Conservation (phyloP, 139 green algal species). For the Closterium sp. region DNA sequence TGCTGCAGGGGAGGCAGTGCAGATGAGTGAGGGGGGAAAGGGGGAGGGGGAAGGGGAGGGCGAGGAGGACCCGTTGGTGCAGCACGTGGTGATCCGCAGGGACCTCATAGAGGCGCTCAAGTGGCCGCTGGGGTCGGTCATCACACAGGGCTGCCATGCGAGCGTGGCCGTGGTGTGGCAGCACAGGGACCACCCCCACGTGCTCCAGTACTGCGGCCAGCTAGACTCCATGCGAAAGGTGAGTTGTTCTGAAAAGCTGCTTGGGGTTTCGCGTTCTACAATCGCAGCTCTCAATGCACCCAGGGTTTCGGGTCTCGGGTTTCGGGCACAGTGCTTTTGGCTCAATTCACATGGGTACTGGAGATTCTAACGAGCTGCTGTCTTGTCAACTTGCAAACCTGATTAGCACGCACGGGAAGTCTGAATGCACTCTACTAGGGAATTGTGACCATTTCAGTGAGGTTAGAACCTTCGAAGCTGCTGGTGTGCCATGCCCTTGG, state of each 20-base stretch:
- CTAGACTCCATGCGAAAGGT: slow-evolving; percentile 95
- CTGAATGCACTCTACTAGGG: too few relatives aligned
- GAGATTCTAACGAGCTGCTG: too few relatives aligned
- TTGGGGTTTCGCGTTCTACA: not conserved
- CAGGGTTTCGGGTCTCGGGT: not conserved
- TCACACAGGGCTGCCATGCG: slow-evolving; percentile 90
- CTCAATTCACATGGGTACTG: too few relatives aligned
- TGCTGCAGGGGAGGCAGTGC: not conserved
- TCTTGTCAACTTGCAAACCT: too few relatives aligned
- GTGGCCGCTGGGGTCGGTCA: slow-evolving; percentile 89
- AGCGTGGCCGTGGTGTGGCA: slow-evolving; percentile 79
- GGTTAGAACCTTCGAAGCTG: too few relatives aligned
- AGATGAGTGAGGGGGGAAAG: not conserved
- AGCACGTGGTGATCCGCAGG: slow-evolving; percentile 89
- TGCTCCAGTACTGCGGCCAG: slow-evolving; percentile 70
- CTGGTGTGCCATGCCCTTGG: too few relatives aligned
- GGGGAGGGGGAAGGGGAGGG: too few relatives aligned
- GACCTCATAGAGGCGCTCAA: slow-evolving; percentile 77
- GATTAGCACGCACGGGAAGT: too few relatives aligned
- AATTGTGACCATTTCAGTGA: too few relatives aligned
- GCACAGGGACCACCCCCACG: slow-evolving; percentile 57
- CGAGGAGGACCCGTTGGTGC: slow-evolving; percentile 42
- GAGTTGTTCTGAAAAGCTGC: not conserved
- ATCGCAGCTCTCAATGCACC: not conserved
- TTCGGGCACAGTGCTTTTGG: too few relatives aligned